Conservation (phyloP, 495 filamentous ascomycete genomes). For the Annulohypoxylon bovei region DNA sequence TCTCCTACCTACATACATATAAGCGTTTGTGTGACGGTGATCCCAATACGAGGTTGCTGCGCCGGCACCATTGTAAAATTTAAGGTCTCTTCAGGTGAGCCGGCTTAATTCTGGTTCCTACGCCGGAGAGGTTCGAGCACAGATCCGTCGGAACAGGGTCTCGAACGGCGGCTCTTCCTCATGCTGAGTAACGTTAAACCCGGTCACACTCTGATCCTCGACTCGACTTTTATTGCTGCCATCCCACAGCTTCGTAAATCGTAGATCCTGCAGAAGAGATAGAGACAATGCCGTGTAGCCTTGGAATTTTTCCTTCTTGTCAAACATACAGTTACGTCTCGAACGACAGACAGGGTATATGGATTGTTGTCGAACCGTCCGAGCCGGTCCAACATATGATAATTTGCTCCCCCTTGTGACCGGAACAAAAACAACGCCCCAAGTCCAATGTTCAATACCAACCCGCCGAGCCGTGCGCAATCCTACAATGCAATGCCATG, state of each 20-base stretch:
- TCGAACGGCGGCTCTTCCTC: constrained; percentile 29
- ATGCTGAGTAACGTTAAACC: constrained; percentile 38
- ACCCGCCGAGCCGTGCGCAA: constrained; percentile 21
- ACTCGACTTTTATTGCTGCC: background rate
- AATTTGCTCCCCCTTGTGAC: constrained; percentile 32
- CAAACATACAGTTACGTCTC: constrained; percentile 10
- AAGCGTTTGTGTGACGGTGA: background rate
- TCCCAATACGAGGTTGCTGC: constrained; percentile 24
- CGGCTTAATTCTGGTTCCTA: background rate
- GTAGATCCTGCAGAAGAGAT: constrained; percentile 10
- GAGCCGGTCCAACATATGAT: constrained; percentile 24
- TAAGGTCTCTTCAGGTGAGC: background rate
- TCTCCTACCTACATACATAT: background rate
- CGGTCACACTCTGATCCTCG: constrained; percentile 26
- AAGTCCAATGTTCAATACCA: constrained; percentile 22
- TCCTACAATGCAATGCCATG: constrained; percentile 42
- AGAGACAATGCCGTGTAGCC: constrained; percentile 14
- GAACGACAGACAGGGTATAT: constrained; percentile 38
- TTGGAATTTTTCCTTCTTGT: constrained; percentile 8
- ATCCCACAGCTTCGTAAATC: background rate
- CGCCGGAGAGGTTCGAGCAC: constrained; percentile 24
- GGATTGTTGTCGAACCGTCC: constrained; percentile 26
- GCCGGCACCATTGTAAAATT: constrained; percentile 18
- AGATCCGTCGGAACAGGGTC: constrained; percentile 37
- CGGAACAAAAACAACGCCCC: background rate